Evolutionary conservation across 495 filamentous ascomycete genomes (phyloP).

Genomic region (Penicillium soppii): DNA sequence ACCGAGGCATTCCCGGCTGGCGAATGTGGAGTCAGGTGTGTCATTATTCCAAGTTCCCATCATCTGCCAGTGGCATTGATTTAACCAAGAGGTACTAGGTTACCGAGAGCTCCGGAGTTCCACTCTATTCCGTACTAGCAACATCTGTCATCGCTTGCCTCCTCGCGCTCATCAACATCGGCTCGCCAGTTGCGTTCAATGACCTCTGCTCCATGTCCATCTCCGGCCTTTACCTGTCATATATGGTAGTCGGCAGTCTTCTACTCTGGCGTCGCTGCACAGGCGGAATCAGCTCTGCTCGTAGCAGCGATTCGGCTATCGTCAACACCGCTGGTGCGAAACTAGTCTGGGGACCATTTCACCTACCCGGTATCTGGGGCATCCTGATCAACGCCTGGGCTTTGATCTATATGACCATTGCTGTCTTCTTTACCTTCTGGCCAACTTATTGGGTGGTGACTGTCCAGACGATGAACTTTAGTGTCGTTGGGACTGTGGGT

Average conservation of each 20-base stretch:
- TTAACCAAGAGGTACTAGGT: constrained; percentile 11
- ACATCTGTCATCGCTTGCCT: constrained; percentile 33
- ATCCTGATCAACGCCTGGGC: constrained; percentile 30
- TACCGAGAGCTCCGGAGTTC: constrained; percentile 23
- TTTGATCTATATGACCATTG: constrained; percentile 45
- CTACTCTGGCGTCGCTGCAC: constrained; percentile 48
- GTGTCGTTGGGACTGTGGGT: constrained; percentile 39
- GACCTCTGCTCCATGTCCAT: constrained; percentile 43
- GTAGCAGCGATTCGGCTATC: constrained; percentile 15
- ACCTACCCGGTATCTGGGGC: constrained; percentile 39
- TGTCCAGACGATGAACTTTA: constrained; percentile 45
- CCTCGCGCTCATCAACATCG: constrained; percentile 47
- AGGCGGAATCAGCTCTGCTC: constrained; percentile 27
- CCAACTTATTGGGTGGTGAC: constrained; percentile 34
- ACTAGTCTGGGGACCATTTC: constrained; percentile 52
- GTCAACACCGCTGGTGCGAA: constrained; percentile 30
- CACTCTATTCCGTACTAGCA: constrained; percentile 39
- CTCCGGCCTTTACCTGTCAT: constrained; percentile 43
- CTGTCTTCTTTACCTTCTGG: constrained; percentile 55
- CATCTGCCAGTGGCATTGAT: no score
- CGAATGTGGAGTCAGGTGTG: constrained; percentile 42
- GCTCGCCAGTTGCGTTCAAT: constrained; percentile 48
- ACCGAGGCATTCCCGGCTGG: constrained; percentile 51
- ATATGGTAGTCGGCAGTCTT: constrained; percentile 40
- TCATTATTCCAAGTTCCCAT: not conserved